These are phyloP conservation scores for Trichoderma gamsii DNA, from an alignment of 495 filamentous ascomycete genomes.

Conservation along the genomic window DNA sequence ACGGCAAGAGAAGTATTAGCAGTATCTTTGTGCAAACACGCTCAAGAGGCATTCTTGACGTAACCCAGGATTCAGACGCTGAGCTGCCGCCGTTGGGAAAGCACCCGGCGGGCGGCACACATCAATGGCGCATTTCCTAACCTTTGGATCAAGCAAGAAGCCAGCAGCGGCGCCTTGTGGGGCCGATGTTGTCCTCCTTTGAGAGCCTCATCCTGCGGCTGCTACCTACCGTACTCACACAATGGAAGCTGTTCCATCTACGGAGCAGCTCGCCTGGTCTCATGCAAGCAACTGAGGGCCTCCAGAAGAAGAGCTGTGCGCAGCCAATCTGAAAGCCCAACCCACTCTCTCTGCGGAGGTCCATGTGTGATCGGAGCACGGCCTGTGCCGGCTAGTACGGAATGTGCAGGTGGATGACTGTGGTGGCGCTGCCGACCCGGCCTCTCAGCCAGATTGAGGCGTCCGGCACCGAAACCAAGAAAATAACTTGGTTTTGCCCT, in stretches of 20 bases:
- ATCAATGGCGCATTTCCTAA: not conserved
- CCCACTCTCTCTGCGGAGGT: slow-evolving; percentile 4
- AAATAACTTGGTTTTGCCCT: not conserved
- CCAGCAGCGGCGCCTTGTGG: not conserved
- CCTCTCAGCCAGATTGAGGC: not conserved
- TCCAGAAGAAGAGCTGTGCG: not conserved
- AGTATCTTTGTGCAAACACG: not conserved
- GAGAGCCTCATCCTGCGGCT: not conserved
- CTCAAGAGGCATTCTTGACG: not conserved
- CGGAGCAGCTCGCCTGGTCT: not conserved
- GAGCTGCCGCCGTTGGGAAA: no score
- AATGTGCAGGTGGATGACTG: slow-evolving; percentile 12
- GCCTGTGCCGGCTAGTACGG: slow-evolving; percentile 12
- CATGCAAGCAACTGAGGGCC: not conserved
- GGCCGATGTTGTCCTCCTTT: not conserved
- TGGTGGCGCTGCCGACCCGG: slow-evolving; percentile 4
- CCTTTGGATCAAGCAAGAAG: no score
- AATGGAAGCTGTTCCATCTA: no score
- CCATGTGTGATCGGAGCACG: not conserved
- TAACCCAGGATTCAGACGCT: not conserved
- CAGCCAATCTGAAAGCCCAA: not conserved
- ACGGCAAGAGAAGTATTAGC: not conserved
- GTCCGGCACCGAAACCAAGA: not conserved
- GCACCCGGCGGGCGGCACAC: not conserved
- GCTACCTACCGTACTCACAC: not conserved